Conservation (phyloP, 2,329 filamentous ascomycete species). For the Chrysosporium keratinophilum region DNA sequence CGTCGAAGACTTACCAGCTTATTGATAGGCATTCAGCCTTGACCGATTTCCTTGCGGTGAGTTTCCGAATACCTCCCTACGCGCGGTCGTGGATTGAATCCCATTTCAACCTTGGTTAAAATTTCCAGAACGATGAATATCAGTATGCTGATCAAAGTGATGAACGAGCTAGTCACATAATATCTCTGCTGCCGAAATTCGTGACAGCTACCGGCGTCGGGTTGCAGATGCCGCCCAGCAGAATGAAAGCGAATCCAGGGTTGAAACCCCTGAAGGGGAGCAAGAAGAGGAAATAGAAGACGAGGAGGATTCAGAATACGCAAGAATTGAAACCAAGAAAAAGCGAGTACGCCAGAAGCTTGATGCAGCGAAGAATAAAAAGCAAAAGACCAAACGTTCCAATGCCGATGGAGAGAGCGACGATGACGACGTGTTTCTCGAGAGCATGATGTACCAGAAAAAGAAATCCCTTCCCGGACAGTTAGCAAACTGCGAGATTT, state of each 20-base stretch:
- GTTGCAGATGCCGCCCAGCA: constrained; percentile 40
- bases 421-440: constrained; percentile 40
- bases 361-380: constrained; percentile 39
- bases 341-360: constrained; percentile 49
- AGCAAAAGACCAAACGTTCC: constrained; percentile 38
- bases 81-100: no score
- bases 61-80: constrained; percentile 21
- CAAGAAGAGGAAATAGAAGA: constrained; percentile 23
- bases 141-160: background rate
- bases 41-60: constrained; percentile 56
- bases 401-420: constrained; percentile 33
- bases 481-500: constrained; percentile 76
- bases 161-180: constrained; percentile 46
- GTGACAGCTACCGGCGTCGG: constrained; percentile 48
- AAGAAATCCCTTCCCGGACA: constrained; percentile 61
- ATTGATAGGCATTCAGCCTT: constrained; percentile 49
- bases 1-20: constrained; percentile 12
- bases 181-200: constrained; percentile 55
- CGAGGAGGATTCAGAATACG: constrained; percentile 28
- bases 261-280: constrained; percentile 19
- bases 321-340: constrained; percentile 34
- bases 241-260: constrained; percentile 19
- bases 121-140: background rate
- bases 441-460: constrained; percentile 48
- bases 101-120: no score